Percentiles rank a stretch among this genome's conserved stretches.
phyloP scores from a whole-genome alignment of 2,329 filamentous ascomycete genomes.

The Calonectria multiphialidica region DNA sequence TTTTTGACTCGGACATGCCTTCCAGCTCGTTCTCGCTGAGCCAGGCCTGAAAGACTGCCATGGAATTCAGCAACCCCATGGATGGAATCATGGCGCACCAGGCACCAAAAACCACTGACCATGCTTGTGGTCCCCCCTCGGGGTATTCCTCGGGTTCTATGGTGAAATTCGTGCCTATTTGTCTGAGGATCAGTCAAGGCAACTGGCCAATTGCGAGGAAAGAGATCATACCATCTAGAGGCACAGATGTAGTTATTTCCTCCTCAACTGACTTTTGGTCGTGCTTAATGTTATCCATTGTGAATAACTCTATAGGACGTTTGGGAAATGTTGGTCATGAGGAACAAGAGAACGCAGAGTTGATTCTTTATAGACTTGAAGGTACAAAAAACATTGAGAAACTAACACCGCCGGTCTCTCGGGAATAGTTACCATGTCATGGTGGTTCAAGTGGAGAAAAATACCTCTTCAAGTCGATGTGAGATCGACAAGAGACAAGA shows the following conservation, averaged over 20 bases:
- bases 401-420: neutral
- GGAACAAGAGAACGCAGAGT: neutral
- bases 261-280: neutral
- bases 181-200: neutral
- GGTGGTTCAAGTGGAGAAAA: neutral
- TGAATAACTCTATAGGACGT: too few relatives aligned
- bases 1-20: conserved; percentile 63
- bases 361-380: neutral
- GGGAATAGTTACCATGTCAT: neutral
- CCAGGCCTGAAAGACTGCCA: conserved; percentile 77
- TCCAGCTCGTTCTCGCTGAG: conserved; percentile 71
- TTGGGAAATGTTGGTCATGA: neutral
- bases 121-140: conserved; percentile 76
- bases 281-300: neutral
- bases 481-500: neutral
- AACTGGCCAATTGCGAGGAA: neutral
- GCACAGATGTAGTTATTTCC: neutral
- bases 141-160: conserved; percentile 62
- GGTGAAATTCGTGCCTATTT: neutral
- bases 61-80: conserved; percentile 75
- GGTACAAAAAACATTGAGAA: neutral
- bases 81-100: conserved; percentile 74
- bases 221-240: neutral
- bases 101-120: conserved; percentile 78
- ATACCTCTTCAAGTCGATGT: too few relatives aligned